Evolutionary conservation across 106 monocot species (phyloP), one percentile per base, ranked within the genome.

Genomic region (Allium sativum): DNA sequence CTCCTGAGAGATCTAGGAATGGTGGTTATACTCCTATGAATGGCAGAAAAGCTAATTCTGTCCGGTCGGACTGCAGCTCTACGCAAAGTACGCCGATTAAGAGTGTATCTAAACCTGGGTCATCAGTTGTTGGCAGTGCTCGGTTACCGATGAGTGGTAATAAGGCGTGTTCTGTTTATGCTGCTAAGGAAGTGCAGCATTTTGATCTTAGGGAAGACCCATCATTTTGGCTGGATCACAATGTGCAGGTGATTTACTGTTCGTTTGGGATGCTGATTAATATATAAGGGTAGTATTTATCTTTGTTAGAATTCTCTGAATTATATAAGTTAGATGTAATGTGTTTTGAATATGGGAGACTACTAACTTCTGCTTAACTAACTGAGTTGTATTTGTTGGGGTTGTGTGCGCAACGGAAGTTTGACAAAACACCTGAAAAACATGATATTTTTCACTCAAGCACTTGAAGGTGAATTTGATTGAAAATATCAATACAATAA

Each of bases 181-280:
- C 73, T 65, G 52, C 82, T 10, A 58, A 69, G 31, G 90, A 86
- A 60, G 90, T 90, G 52, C 77, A 83, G 16, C 78, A 84, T 69
- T 95, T 95, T 48, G 90, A 86, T 21, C 81, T 95, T 58, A 80
- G 53, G 54, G 90, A 95, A 72, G 86, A 95, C 56, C 90, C 89
- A 9, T 86, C 90, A 42, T 95, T 95, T 55, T 95, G 94, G 94
- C 76, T 90, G 81, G 86, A 95, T 55, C 76, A 95, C 77, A 95
- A 90, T 77, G 90, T 95, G 16, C 94, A 94, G 94, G 94, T 93
- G 72, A 60, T 44, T 58, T 31, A 40, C 14, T 58, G 13, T 50
- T 50, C 15, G 3, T 50, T 50, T 50, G 13, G 15, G 8, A 2
- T 58, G 22, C 3, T 9, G 10, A 9, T 14, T 7, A 19, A 40